Conservation (phyloP, 2,329 filamentous ascomycete genomes). For the Colletotrichum sp. region DNA sequence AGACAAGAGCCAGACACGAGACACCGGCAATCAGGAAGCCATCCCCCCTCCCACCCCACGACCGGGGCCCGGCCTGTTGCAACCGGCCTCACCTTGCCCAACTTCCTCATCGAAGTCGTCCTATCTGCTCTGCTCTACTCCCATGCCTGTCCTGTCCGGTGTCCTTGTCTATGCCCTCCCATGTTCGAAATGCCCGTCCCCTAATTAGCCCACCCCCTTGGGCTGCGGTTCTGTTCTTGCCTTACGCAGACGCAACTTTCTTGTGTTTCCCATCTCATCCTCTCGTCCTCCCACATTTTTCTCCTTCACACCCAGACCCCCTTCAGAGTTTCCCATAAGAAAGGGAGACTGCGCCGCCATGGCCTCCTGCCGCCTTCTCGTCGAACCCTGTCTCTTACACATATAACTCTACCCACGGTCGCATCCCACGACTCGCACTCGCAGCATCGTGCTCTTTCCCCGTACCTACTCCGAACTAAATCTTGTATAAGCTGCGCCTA, state of each 20-base stretch:
- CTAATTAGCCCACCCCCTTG: slow-evolving; percentile 9
- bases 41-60: slow-evolving; percentile 2
- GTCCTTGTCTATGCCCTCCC: background rate
- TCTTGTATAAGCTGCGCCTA: background rate
- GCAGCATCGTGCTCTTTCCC: background rate
- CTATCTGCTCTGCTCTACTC: background rate
- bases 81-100: slow-evolving; percentile 18
- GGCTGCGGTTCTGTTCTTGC: background rate
- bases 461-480: background rate
- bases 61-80: slow-evolving; percentile 19
- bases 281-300: background rate
- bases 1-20: slow-evolving; percentile 17
- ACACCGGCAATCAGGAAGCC: slow-evolving; percentile 19
- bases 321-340: slow-evolving; percentile 13
- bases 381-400: background rate
- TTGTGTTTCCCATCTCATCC: background rate
- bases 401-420: slow-evolving; percentile 8
- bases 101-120: background rate
- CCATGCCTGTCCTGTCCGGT: background rate
- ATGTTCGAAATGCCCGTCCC: background rate
- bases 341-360: slow-evolving; percentile 14
- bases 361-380: slow-evolving; percentile 2
- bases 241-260: background rate
- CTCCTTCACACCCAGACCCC: slow-evolving; percentile 2
- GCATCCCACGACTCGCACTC: slow-evolving; percentile 7